Evolutionary conservation across 768 basidiomycete genomes (phyloP).

Genomic region (Kwoniella europaea): DNA sequence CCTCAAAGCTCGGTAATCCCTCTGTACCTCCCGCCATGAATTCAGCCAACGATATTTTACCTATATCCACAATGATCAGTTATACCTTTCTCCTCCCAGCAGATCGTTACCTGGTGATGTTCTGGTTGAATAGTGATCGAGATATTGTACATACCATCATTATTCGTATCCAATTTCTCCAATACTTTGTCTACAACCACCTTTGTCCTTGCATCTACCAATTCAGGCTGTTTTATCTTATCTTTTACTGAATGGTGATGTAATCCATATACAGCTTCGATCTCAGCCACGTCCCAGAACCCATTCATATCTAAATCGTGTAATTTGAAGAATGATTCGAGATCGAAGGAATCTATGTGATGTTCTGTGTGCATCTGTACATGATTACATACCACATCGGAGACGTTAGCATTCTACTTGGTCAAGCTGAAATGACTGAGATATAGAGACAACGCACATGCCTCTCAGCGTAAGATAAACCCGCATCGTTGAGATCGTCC

Average conservation of each 20-base stretch:
- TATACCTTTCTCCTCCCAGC: too few species aligned
- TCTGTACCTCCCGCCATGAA: constrained; percentile 54
- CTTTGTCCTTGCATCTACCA: constrained; percentile 81
- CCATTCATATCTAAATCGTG: constrained; percentile 92
- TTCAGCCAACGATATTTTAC: constrained; percentile 52
- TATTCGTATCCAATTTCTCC: constrained; percentile 71
- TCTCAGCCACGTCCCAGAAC: constrained; percentile 80
- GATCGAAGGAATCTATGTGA: constrained; percentile 64
- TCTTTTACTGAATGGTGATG: constrained; percentile 85
- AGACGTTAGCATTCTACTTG: too few species aligned
- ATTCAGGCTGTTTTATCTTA: constrained; percentile 68
- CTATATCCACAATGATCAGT: constrained; percentile 17
- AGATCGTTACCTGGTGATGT: too few species aligned
- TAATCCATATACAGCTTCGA: constrained; percentile 94
- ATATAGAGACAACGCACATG: constrained; percentile 70
- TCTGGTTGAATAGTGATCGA: too few species aligned
- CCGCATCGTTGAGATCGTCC: constrained; percentile 67
- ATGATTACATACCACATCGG: too few species aligned
- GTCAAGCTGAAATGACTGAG: not conserved
- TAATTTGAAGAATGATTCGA: constrained; percentile 92
- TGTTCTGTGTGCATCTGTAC: constrained; percentile 54
- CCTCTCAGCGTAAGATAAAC: constrained; percentile 78
- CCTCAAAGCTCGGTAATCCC: constrained; percentile 56
- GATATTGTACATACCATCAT: constrained; percentile 65
- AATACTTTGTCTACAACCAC: constrained; percentile 75